phyloP scores from a whole-genome alignment of 805 yeast species.

The Candida khao-thaluensis region DNA sequence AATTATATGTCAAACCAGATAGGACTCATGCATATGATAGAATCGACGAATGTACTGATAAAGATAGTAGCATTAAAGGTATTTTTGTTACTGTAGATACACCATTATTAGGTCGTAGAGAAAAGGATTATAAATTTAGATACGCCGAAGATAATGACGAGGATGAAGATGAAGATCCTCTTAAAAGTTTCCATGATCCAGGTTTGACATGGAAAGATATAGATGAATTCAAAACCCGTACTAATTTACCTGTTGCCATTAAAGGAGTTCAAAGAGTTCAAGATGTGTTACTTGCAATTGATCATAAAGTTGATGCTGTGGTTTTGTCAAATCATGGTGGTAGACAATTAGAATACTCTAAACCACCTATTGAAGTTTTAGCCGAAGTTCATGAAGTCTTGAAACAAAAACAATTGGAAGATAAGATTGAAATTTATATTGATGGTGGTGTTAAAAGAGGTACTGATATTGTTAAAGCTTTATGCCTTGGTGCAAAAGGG shows the following conservation, averaged over 20 bases:
- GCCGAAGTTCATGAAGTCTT: constrained; percentile 65
- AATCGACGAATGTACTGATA: constrained; percentile 38
- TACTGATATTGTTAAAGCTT: constrained; percentile 62
- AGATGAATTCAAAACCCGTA: constrained; percentile 50
- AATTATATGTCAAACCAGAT: constrained; percentile 46
- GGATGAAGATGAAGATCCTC: constrained; percentile 26
- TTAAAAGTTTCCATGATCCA: constrained; percentile 14
- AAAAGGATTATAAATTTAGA: constrained; percentile 43
- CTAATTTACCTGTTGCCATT: constrained; percentile 58
- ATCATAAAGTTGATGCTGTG: constrained; percentile 73
- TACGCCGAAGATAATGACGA: constrained; percentile 25
- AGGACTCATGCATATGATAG: constrained; percentile 28
- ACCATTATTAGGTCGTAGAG: constrained; percentile 54
- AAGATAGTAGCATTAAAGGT: constrained; percentile 38
- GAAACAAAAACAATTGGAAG: constrained; percentile 44
- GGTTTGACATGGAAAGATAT: constrained; percentile 35
- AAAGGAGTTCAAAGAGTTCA: constrained; percentile 86
- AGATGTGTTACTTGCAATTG: constrained; percentile 72
- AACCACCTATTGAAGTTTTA: constrained; percentile 73
- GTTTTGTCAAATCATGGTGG: constrained; percentile 90
- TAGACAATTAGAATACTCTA: constrained; percentile 77
- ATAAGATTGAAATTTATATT: constrained; percentile 51
- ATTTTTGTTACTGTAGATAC: constrained; percentile 57
- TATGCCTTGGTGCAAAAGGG: constrained; percentile 69
- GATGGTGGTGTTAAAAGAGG: constrained; percentile 75